These are phyloP conservation scores for Phytophthora fragariaefolia DNA, from an alignment of 352 stramenopile species.

Conservation along the genomic window DNA sequence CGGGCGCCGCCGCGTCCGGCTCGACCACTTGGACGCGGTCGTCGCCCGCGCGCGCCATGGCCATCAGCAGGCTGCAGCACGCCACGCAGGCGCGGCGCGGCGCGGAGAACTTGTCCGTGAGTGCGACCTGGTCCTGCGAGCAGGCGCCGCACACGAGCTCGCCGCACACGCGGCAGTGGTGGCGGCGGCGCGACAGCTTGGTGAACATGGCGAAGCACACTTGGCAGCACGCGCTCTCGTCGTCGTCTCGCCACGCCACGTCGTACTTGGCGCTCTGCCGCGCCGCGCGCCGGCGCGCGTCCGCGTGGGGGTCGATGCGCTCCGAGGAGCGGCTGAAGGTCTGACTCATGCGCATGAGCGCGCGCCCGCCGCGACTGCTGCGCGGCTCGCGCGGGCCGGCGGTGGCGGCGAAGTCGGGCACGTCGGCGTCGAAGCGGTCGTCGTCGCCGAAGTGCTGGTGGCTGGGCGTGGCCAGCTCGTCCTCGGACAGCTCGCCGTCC, in stretches of 20 bases:
- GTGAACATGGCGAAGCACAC: constrained; percentile 78
- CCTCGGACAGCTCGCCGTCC: constrained; percentile 40
- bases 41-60: constrained; percentile 60
- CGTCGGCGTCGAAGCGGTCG: constrained; percentile 28
- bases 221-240: constrained; percentile 66
- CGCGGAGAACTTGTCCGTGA: constrained; percentile 56
- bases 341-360: constrained; percentile 33
- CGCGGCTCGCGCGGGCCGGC: constrained; percentile 25
- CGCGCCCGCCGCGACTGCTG: constrained; percentile 17
- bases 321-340: constrained; percentile 41
- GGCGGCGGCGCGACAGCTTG: constrained; percentile 71
- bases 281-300: constrained; percentile 17
- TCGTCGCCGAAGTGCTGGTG: constrained; percentile 7
- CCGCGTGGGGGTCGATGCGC: constrained; percentile 21
- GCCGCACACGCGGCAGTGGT: constrained; percentile 84
- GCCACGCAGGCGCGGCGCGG: constrained; percentile 67
- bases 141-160: constrained; percentile 80
- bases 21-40: constrained; percentile 51
- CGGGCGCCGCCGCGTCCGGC: constrained; percentile 24
- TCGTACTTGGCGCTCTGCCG: constrained; percentile 71
- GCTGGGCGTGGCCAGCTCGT: constrained; percentile 26
- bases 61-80: constrained; percentile 65
- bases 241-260: constrained; percentile 69
- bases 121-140: constrained; percentile 64
- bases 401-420: constrained; percentile 38